These are phyloP conservation scores for Calonectria fujianensis DNA, from an alignment of 2,329 filamentous ascomycete species.

Conservation along the genomic window DNA sequence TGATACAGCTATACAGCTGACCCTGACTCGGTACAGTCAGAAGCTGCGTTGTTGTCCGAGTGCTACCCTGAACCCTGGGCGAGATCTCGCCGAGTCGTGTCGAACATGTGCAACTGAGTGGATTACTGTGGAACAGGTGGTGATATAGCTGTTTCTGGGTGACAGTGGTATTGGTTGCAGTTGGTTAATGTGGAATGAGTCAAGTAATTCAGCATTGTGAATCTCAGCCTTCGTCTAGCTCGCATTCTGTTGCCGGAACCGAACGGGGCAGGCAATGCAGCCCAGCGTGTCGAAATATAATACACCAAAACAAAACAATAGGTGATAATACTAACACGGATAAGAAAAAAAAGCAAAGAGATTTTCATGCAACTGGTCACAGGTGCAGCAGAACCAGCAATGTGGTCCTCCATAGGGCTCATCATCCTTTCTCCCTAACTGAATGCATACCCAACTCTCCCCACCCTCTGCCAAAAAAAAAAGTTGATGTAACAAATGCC, in stretches of 20 bases:
- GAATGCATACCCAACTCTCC: background rate
- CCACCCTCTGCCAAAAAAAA: background rate
- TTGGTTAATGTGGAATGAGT: background rate
- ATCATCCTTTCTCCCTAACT: background rate
- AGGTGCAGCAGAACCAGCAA: slow-evolving; percentile 3
- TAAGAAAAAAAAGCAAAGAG: slow-evolving; percentile 1
- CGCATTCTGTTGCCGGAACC: background rate
- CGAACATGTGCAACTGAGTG: background rate
- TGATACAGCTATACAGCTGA: background rate
- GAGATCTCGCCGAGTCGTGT: background rate
- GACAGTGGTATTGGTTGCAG: background rate
- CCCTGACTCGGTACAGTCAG: background rate
- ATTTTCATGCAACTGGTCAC: background rate
- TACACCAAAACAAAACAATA: background rate
- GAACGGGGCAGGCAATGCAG: slow-evolving; percentile 4
- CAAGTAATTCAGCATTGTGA: background rate
- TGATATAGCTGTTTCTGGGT: background rate
- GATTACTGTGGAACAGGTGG: background rate
- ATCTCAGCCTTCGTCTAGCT: background rate
- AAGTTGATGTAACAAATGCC: background rate
- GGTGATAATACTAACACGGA: background rate
- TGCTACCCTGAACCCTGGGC: background rate
- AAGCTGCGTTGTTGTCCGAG: background rate
- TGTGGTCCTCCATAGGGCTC: background rate
- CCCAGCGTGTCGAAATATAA: background rate